A percentile compares a stretch with the other conserved stretches of the same genome.
Evolutionary conservation across 2,329 filamentous ascomycete genomes (phyloP).

Genomic region (Pyricularia pennisetigena): DNA sequence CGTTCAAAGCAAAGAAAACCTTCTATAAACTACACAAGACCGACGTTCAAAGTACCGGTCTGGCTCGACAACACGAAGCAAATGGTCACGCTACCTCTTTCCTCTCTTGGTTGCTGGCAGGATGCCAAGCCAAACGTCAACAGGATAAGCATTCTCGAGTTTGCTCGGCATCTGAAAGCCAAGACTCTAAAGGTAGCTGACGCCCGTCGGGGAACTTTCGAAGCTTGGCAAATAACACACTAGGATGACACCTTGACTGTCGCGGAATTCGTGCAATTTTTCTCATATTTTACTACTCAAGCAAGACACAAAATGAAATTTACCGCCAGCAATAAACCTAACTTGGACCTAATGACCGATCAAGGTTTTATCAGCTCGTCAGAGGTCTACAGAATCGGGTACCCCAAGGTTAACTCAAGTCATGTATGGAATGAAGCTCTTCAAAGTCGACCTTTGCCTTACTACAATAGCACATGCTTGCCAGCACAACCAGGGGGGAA

Average conservation of each 20-base stretch:
- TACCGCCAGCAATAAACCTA: neutral
- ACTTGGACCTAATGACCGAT: neutral
- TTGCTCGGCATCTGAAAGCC: neutral
- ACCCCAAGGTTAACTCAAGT: too few relatives aligned
- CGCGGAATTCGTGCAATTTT: neutral
- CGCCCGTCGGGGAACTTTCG: neutral
- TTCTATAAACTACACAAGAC: neutral
- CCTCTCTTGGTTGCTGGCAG: neutral
- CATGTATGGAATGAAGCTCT: too few relatives aligned
- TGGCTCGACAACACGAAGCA: neutral
- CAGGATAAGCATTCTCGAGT: neutral
- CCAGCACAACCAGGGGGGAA: neutral
- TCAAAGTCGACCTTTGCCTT: neutral
- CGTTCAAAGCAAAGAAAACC: neutral
- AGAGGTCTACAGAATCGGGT: neutral
- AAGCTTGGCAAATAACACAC: neutral
- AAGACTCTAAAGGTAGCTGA: neutral
- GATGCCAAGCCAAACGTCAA: neutral
- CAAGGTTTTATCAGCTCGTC: neutral
- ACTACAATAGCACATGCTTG: neutral
- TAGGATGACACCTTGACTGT: neutral
- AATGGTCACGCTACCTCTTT: slow-evolving; percentile 4
- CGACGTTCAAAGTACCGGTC: neutral
- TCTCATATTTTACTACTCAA: neutral
- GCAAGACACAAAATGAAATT: neutral